Base-by-base conservation (phyloP, 1,139 yeast species). In the Yamadazyma oceani region DNA sequence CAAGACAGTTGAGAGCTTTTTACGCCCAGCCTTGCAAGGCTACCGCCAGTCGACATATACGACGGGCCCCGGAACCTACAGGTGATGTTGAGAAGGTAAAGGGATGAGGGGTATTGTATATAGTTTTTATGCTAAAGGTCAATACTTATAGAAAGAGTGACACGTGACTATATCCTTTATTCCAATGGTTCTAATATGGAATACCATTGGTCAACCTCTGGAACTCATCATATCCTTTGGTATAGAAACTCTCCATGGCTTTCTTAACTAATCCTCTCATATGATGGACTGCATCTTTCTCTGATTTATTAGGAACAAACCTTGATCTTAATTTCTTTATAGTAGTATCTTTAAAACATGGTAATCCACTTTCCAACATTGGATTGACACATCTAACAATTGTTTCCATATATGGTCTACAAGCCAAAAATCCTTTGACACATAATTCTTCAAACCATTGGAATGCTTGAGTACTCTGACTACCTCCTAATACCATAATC, bases 181-280 rank as follows among this genome's bases (percentile, higher is more conserved):
- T n/a, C n/a, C n/a, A n/a, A n/a, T n/a, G n/a, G n/a, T n/a, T n/a
- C n/a, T 67, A 88, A 55, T 89, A 90, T 13, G 97, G 97, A 60
- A 92, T 92, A 44, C 98, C 98, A 57, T 92, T 92, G 32, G 98
- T 92, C 48, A 92, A 58, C 54, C 95, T 75, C 64, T 94, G 99
- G 79, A 94, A 94, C 66, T 90, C 97, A 58, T 94, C 99, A 60
- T 94, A 94, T 16, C 97, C 97, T 61, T 84, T 85, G 30, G 98
- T 92, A 56, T 83, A 88, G 54, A 80, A 68, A 64, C 95, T 85
- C 60, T 90, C 97, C 66, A 82, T 85, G 43, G 95, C 82, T 66
- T 84, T 85, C 48, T 71, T 74, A 44, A 94, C 83, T 62, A 94
- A 75, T 2, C 80, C 75, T 46, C 86, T 74, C 80, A 94, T 85